phyloP scores from a whole-genome alignment of 2,329 filamentous ascomycete species.

The Monilinia aucupariae region DNA sequence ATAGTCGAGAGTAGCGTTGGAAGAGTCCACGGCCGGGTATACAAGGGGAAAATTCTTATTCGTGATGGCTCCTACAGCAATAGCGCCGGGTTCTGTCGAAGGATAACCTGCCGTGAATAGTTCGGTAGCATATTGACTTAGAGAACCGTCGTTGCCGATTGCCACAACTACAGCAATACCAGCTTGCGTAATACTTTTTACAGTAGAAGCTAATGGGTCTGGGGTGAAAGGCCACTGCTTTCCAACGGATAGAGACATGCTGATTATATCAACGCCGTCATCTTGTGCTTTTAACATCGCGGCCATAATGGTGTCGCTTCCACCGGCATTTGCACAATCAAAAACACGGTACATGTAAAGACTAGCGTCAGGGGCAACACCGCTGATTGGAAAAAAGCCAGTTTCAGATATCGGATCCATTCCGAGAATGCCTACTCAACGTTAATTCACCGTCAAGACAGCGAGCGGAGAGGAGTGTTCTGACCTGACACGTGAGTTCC shows the following conservation, averaged over 20 bases:
- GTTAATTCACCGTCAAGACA: neutral
- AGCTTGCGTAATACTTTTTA: slow-evolving; percentile 15
- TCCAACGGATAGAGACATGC: slow-evolving; percentile 26
- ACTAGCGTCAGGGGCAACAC: slow-evolving; percentile 26
- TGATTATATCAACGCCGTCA: slow-evolving; percentile 28
- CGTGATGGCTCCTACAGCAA: slow-evolving; percentile 23
- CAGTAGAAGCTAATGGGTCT: slow-evolving; percentile 18
- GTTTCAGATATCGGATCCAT: slow-evolving; percentile 19
- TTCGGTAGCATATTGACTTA: slow-evolving; percentile 10
- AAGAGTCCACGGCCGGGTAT: slow-evolving; percentile 21
- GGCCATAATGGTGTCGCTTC: slow-evolving; percentile 23
- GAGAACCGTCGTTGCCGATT: slow-evolving; percentile 20
- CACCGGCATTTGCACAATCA: slow-evolving; percentile 21
- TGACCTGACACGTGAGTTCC: slow-evolving; percentile 27
- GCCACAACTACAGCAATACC: slow-evolving; percentile 20
- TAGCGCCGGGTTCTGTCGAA: slow-evolving; percentile 18
- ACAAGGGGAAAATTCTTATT: slow-evolving; percentile 24
- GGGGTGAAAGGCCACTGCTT: slow-evolving; percentile 5
- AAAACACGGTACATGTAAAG: slow-evolving; percentile 27
- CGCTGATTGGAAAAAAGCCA: slow-evolving; percentile 21
- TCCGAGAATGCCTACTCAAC: slow-evolving; percentile 23
- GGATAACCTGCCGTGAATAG: slow-evolving; percentile 21
- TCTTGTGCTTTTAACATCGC: slow-evolving; percentile 25
- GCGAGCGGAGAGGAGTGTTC: neutral
- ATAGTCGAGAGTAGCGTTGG: slow-evolving; percentile 19